Percentiles rank a stretch among this genome's conserved stretches.
phyloP scores from a whole-genome alignment of 805 yeast species.

The Metschnikowia hibisci region DNA sequence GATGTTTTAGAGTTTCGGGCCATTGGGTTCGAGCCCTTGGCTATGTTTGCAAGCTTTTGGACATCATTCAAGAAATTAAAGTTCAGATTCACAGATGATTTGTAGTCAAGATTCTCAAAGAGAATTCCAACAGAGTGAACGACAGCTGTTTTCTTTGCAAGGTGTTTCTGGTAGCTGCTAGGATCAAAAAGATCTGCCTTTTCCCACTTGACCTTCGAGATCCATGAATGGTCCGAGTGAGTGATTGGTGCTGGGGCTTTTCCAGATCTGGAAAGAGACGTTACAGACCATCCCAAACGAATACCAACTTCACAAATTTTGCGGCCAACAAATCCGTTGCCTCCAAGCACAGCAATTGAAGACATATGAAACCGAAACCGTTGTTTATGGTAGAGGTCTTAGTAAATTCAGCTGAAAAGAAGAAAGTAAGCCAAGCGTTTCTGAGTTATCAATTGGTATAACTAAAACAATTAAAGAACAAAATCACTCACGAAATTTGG shows the following conservation, averaged over 20 bases:
- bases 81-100: slow-evolving; percentile 46
- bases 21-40: slow-evolving; percentile 64
- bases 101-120: slow-evolving; percentile 66
- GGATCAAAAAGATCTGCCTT: slow-evolving; percentile 68
- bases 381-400: neutral
- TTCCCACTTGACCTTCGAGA: slow-evolving; percentile 58
- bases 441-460: neutral
- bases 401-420: neutral
- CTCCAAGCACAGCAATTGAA: slow-evolving; percentile 71
- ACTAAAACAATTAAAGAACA: neutral
- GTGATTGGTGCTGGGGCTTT: slow-evolving; percentile 36
- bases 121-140: slow-evolving; percentile 82
- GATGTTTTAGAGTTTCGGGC: slow-evolving; percentile 41
- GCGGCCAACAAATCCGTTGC: slow-evolving; percentile 76
- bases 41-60: slow-evolving; percentile 24
- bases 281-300: slow-evolving; percentile 58
- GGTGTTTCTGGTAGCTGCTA: slow-evolving; percentile 44
- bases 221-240: slow-evolving; percentile 38
- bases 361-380: slow-evolving; percentile 14
- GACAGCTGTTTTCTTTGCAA: slow-evolving; percentile 56
- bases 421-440: neutral
- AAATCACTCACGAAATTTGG: neutral
- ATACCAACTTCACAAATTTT: slow-evolving; percentile 67
- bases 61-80: slow-evolving; percentile 31
- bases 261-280: slow-evolving; percentile 68